A percentile compares a stretch with the other conserved stretches of the same genome.
Evolutionary conservation across 768 basidiomycete genomes (phyloP).

Genomic region (Leccinum barrowsii): DNA sequence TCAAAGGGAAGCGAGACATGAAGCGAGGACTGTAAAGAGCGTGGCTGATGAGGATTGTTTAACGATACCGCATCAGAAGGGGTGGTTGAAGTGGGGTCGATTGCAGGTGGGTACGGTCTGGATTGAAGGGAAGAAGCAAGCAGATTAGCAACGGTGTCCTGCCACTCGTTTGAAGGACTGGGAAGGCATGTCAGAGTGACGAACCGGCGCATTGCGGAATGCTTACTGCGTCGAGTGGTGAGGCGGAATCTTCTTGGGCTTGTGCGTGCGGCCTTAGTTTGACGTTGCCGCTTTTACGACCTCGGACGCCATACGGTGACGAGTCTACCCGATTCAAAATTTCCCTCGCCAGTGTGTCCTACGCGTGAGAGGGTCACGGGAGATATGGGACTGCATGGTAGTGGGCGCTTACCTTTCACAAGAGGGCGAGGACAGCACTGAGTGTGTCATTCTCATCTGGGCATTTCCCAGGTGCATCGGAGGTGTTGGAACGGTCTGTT

Average conservation of each 20-base stretch:
- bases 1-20: constrained; percentile 10
- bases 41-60: constrained; percentile 11
- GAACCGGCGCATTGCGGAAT: background rate
- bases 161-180: constrained; percentile 83
- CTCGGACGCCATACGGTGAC: constrained; percentile 74
- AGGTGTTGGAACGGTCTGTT: constrained; percentile 17
- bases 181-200: constrained; percentile 4
- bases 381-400: background rate
- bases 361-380: constrained; percentile 12
- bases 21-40: constrained; percentile 8
- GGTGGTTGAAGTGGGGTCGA: background rate
- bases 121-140: constrained; percentile 22
- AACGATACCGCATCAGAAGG: constrained; percentile 8
- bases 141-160: constrained; percentile 52
- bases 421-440: constrained; percentile 43
- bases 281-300: constrained; percentile 48
- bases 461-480: constrained; percentile 32
- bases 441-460: constrained; percentile 15
- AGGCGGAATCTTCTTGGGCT: constrained; percentile 27
- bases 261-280: constrained; percentile 24
- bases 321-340: constrained; percentile 81
- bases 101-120: background rate
- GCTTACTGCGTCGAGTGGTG: constrained; percentile 60
- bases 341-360: constrained; percentile 78
- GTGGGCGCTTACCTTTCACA: constrained; percentile 42